phyloP scores from a whole-genome alignment of 2,329 filamentous ascomycete species.

The Aspergillaceae sp. region DNA sequence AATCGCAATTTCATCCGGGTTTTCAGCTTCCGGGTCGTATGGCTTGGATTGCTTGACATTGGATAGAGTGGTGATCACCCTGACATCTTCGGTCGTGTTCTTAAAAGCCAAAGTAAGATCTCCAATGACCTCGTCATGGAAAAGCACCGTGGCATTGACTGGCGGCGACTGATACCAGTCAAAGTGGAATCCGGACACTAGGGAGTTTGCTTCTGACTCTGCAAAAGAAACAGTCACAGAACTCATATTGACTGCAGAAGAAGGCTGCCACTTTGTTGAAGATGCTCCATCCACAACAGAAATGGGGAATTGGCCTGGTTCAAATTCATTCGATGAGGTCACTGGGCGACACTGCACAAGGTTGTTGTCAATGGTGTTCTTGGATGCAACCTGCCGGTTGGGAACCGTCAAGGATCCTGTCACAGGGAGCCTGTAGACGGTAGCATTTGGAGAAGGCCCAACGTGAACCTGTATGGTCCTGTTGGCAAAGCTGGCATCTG shows the following conservation, averaged over 20 bases:
- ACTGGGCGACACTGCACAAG: conserved; percentile 56
- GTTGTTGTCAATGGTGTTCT: conserved; percentile 50
- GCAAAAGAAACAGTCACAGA: conserved; percentile 51
- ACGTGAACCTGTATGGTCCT: conserved; percentile 52
- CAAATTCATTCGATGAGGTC: conserved; percentile 39
- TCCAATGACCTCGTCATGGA: conserved; percentile 42
- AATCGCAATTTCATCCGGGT: conserved; percentile 26
- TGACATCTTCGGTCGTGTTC: conserved; percentile 7
- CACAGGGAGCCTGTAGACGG: conserved; percentile 38
- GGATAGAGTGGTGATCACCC: conserved; percentile 16
- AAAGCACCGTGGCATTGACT: conserved; percentile 44
- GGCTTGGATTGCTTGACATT: conserved; percentile 31
- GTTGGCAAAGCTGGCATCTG: conserved; percentile 47
- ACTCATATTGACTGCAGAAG: conserved; percentile 39
- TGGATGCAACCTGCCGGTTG: conserved; percentile 51
- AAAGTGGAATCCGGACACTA: conserved; percentile 44
- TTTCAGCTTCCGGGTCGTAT: conserved; percentile 25
- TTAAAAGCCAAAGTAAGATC: conserved; percentile 11
- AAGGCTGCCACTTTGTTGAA: conserved; percentile 60
- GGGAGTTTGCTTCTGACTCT: conserved; percentile 22
- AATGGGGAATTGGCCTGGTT: conserved; percentile 61
- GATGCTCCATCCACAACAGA: conserved; percentile 58
- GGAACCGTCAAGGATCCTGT: conserved; percentile 46
- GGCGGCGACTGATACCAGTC: conserved; percentile 55
- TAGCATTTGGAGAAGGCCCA: conserved; percentile 37